phyloP scores from a whole-genome alignment of 2,329 filamentous ascomycete genomes.

The Fusarium verticillioides region DNA sequence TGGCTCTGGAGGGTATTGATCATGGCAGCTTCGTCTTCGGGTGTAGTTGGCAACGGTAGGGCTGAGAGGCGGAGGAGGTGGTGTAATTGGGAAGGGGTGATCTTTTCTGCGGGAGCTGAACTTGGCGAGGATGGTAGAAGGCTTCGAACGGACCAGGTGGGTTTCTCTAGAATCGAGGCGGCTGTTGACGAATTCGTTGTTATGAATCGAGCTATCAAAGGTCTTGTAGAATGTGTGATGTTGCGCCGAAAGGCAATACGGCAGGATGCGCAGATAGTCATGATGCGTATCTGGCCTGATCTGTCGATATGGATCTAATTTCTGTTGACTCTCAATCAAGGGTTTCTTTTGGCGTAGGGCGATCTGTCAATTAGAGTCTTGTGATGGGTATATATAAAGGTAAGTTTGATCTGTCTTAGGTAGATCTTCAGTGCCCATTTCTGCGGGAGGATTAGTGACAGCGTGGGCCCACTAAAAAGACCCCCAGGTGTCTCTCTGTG shows the following conservation, averaged over 20 bases:
- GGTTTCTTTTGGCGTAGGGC: neutral
- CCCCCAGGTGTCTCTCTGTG: slow-evolving; percentile 16
- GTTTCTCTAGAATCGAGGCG: slow-evolving; percentile 69
- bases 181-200: slow-evolving; percentile 29
- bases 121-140: slow-evolving; percentile 66
- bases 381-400: neutral
- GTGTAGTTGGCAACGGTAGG: slow-evolving; percentile 75
- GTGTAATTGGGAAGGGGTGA: slow-evolving; percentile 76
- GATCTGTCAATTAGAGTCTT: neutral
- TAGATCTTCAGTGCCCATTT: slow-evolving; percentile 15
- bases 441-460: neutral
- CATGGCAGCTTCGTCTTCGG: slow-evolving; percentile 75
- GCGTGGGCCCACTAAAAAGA: slow-evolving; percentile 18
- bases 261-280: slow-evolving; percentile 49
- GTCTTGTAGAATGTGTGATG: slow-evolving; percentile 8
- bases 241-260: slow-evolving; percentile 43
- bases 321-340: neutral
- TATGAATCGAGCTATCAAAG: slow-evolving; percentile 1
- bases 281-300: slow-evolving; percentile 17
- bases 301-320: neutral
- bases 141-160: slow-evolving; percentile 85
- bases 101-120: slow-evolving; percentile 50
- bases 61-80: slow-evolving; percentile 92
- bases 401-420: neutral
- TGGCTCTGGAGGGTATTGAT: slow-evolving; percentile 81